Conservation (phyloP, 352 stramenopile species). For the Globisporangium alternatum region DNA sequence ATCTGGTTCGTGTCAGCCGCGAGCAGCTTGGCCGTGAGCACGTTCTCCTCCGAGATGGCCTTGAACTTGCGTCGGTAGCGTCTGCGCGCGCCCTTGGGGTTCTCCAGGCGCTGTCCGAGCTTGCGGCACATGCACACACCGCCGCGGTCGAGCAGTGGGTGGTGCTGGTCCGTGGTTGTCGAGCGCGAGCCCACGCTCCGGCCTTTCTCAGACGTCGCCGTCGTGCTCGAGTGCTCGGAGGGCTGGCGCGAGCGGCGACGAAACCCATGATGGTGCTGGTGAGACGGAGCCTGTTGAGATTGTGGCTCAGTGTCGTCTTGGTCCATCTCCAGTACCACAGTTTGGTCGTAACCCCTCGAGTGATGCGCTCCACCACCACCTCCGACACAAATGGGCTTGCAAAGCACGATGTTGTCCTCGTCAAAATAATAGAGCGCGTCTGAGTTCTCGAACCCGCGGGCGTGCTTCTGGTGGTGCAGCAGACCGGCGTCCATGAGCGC, state of each 20-base stretch:
- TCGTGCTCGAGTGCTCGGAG: constrained; percentile 9
- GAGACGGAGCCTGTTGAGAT: not conserved
- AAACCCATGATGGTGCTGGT: not conserved
- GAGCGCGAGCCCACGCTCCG: not conserved
- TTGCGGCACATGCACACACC: constrained; percentile 35
- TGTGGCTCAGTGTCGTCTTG: not conserved
- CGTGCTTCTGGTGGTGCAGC: constrained; percentile 27
- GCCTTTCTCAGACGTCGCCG: not conserved
- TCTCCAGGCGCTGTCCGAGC: constrained; percentile 31
- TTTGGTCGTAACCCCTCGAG: not conserved
- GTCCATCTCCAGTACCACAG: not conserved
- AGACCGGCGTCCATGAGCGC: constrained; percentile 25
- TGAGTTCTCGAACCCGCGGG: constrained; percentile 16
- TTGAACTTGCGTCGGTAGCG: constrained; percentile 26
- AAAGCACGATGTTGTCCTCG: constrained; percentile 29
- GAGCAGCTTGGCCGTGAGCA: constrained; percentile 22
- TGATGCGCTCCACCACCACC: not conserved
- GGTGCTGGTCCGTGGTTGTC: not conserved
- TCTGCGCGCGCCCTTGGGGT: constrained; percentile 16
- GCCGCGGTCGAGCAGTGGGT: constrained; percentile 13
- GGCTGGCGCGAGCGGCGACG: constrained; percentile 8
- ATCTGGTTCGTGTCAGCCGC: constrained; percentile 10
- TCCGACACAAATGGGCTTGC: constrained; percentile 14
- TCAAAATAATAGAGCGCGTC: constrained; percentile 39
- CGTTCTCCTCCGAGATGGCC: constrained; percentile 20